A percentile compares a stretch with the other conserved stretches of the same genome.
Evolutionary conservation across 768 basidiomycete genomes (phyloP).

Genomic region (Amanita jacksonii): DNA sequence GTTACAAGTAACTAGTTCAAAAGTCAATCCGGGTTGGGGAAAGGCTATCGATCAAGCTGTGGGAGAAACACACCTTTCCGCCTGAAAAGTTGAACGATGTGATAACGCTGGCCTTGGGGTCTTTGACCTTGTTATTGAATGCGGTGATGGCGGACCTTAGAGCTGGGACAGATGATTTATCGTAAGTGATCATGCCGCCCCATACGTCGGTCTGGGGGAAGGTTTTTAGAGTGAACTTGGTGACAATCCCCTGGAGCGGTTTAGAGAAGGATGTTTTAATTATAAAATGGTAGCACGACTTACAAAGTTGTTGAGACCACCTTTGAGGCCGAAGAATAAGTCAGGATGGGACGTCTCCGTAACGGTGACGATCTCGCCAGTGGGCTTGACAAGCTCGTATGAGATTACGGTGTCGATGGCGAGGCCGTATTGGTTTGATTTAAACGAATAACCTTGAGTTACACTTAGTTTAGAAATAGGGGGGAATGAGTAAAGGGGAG

Average conservation of each 20-base stretch:
- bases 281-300: too few relatives aligned
- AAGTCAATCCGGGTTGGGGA: too few relatives aligned
- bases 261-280: too few relatives aligned
- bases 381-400: conserved; percentile 36
- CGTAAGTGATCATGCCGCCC: conserved; percentile 5
- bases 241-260: conserved; percentile 36
- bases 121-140: not conserved
- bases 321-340: conserved; percentile 19
- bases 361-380: conserved; percentile 24
- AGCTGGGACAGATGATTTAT: not conserved
- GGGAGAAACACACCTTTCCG: too few relatives aligned
- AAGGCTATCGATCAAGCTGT: too few relatives aligned
- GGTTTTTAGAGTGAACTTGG: conserved; percentile 34
- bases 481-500: too few relatives aligned
- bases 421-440: conserved; percentile 39
- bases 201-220: conserved; percentile 28
- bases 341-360: conserved; percentile 13
- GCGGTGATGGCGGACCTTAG: not conserved
- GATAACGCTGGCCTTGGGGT: conserved; percentile 8
- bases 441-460: conserved; percentile 38
- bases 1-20: conserved; percentile 11
- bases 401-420: conserved; percentile 31
- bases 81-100: not conserved
- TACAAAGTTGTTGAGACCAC: conserved; percentile 31
- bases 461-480: not conserved